Base-by-base conservation (phyloP, 2,329 filamentous ascomycete genomes). In the Aspergillus candidus region DNA sequence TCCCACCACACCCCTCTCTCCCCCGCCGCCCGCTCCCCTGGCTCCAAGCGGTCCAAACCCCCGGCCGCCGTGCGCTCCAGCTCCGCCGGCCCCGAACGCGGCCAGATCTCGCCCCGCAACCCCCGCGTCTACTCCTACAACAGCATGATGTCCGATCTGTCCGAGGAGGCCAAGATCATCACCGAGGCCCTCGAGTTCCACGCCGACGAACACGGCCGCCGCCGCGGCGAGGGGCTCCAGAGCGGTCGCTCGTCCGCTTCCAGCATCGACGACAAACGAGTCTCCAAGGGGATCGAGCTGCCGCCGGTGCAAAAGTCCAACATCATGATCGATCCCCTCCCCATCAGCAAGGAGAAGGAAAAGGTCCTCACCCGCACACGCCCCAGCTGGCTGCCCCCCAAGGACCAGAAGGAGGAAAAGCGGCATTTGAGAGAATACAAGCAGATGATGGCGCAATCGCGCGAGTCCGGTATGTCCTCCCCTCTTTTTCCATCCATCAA, bases 361-460 rank as follows among this genome's bases (percentile, higher is more conserved):
- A 80, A 76, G 51, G 76, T 82, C 12, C 63, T 83, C 15, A 78
- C 72, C 73, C 83, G 67, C 70, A 91, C 59, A 67, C 83, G 68
- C 70, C 90, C 75, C 31, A 83, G 76, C 38, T 86, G 75, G 82
- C 71, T 80, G 41, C 82, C 80, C 14, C 80, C 80, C 7, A 82
- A 78, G 68, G 83, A 93, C 53, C 90, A 88, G 2, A 86, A 86
- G 42, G 93, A 98, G 66, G 93, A 98, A 70, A 86, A 80, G 62
- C 84, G 83, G 54, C 93, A 98, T 66, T 63, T 98, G 53, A 89
- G 80, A 59, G 76, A 83, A 55, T 83, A 81, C 59, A 77, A 82
- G 65, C 72, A 71, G 55, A 83, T 83, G 78, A 79, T 83, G 77
- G 74, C 75, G n/a, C 68, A 74, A 35, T 75, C 79, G 22, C 71